Conservation (phyloP, 495 filamentous ascomycete genomes). For the Daldinia loculata region DNA sequence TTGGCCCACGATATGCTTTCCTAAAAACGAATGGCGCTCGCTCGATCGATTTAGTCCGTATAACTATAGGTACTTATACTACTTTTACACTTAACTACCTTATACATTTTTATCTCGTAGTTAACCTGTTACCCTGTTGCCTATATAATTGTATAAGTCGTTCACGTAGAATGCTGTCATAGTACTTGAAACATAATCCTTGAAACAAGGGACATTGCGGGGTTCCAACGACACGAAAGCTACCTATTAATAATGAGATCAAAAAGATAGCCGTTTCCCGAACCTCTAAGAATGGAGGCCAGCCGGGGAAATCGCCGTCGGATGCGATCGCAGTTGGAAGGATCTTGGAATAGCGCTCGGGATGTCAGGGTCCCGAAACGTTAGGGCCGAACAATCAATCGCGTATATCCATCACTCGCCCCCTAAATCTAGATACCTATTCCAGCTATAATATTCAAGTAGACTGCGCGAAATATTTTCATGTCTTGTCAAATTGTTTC, state of each 20-base stretch:
- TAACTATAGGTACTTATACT: not conserved
- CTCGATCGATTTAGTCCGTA: not conserved
- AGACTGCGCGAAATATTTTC: not conserved
- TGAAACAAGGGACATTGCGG: conserved; percentile 28
- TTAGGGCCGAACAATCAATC: conserved; percentile 21
- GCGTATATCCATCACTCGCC: conserved; percentile 6
- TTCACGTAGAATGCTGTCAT: not conserved
- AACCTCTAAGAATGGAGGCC: not conserved
- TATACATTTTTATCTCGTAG: too few species aligned
- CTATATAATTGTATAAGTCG: not conserved
- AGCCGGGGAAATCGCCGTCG: not conserved
- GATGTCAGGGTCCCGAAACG: conserved; percentile 36
- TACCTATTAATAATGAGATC: conserved; percentile 20
- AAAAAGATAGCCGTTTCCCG: not conserved
- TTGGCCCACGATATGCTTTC: not conserved
- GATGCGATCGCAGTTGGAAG: not conserved
- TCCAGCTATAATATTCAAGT: not conserved
- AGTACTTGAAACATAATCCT: conserved; percentile 24
- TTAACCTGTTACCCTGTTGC: too few species aligned
- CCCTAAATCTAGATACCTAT: conserved; percentile 5
- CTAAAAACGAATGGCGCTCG: not conserved
- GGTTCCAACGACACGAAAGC: conserved; percentile 17
- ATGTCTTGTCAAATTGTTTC: not conserved
- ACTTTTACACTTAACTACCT: too few species aligned
- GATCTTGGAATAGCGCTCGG: conserved; percentile 36